Evolutionary conservation across 306 rosid genomes (phyloP).

Genomic region (Acacia crassicarpa): DNA sequence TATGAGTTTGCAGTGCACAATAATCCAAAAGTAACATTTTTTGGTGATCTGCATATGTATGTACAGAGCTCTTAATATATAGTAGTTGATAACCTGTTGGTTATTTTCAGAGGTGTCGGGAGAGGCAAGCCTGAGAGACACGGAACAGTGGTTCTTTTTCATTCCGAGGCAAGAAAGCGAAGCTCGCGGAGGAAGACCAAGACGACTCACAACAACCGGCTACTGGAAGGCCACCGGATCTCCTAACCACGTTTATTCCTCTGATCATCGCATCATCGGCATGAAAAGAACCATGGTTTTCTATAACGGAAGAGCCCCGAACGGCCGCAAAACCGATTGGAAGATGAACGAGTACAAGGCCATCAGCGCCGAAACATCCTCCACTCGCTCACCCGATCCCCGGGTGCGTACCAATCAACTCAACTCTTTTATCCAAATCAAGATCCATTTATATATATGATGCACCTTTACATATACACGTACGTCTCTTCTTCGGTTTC

Average conservation of each 20-base stretch:
- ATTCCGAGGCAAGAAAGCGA: conserved; percentile 78
- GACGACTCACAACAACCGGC: conserved; percentile 66
- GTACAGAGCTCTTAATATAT: neutral
- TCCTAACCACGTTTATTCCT: conserved; percentile 68
- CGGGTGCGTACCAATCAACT: neutral
- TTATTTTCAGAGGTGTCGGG: conserved; percentile 61
- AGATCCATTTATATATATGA: neutral
- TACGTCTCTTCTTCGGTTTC: neutral
- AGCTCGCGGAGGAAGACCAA: conserved; percentile 88
- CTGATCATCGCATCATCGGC: conserved; percentile 55
- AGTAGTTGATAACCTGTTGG: neutral
- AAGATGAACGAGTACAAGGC: conserved; percentile 91
- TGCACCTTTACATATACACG: too few species aligned
- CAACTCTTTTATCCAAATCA: neutral
- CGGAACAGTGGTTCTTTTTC: conserved; percentile 90
- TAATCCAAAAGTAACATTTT: neutral
- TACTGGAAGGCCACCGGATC: conserved; percentile 97
- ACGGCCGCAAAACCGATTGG: conserved; percentile 84
- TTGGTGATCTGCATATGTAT: neutral
- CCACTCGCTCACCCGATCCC: conserved; percentile 21
- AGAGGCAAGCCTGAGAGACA: conserved; percentile 55
- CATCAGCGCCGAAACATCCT: conserved; percentile 31
- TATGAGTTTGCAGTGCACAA: neutral
- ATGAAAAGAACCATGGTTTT: conserved; percentile 86
- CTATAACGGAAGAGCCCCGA: conserved; percentile 78